A percentile compares a stretch with the other conserved stretches of the same genome.
phyloP scores from a whole-genome alignment of 345 rosid genomes.

The Hibiscus trionum region DNA sequence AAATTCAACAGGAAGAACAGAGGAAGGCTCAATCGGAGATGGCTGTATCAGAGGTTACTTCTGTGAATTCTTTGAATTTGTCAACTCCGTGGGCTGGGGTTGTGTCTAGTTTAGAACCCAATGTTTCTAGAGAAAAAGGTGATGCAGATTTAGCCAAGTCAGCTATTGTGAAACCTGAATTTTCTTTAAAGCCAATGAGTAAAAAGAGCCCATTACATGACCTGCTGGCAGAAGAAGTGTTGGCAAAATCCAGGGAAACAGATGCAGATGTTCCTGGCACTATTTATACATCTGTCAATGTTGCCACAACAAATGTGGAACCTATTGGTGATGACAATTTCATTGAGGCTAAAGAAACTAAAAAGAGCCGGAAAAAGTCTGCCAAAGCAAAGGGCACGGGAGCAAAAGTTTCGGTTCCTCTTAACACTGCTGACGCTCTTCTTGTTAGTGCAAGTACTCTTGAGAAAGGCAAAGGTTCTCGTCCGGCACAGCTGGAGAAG shows the following conservation, averaged over 20 bases:
- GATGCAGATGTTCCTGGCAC: constrained; percentile 36
- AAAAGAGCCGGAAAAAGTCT: constrained; percentile 80
- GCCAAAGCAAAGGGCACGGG: constrained; percentile 64
- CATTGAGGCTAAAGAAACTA: constrained; percentile 86
- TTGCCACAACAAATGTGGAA: constrained; percentile 25
- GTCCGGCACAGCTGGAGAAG: constrained; percentile 48
- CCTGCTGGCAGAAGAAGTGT: constrained; percentile 57
- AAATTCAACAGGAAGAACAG: constrained; percentile 93
- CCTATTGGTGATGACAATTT: constrained; percentile 57
- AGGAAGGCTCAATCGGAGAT: constrained; percentile 54
- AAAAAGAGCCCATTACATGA: constrained; percentile 72
- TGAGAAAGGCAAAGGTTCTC: constrained; percentile 67
- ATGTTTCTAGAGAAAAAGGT: constrained; percentile 33
- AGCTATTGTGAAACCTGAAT: constrained; percentile 34
- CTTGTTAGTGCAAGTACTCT: constrained; percentile 49
- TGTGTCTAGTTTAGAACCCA: constrained; percentile 46
- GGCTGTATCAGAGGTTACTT: constrained; percentile 43
- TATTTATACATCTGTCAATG: constrained; percentile 21
- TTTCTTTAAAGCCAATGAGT: constrained; percentile 32
- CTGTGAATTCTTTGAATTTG: constrained; percentile 33
- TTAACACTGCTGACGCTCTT: constrained; percentile 37
- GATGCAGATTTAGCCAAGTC: constrained; percentile 30
- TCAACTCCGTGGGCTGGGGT: constrained; percentile 77
- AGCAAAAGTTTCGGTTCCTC: constrained; percentile 36
- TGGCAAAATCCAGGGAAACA: constrained; percentile 41